A percentile compares a stretch with the other conserved stretches of the same genome.
These are phyloP conservation scores for Globisporangium solare DNA, from an alignment of 352 stramenopile genomes.

Conservation along the genomic window DNA sequence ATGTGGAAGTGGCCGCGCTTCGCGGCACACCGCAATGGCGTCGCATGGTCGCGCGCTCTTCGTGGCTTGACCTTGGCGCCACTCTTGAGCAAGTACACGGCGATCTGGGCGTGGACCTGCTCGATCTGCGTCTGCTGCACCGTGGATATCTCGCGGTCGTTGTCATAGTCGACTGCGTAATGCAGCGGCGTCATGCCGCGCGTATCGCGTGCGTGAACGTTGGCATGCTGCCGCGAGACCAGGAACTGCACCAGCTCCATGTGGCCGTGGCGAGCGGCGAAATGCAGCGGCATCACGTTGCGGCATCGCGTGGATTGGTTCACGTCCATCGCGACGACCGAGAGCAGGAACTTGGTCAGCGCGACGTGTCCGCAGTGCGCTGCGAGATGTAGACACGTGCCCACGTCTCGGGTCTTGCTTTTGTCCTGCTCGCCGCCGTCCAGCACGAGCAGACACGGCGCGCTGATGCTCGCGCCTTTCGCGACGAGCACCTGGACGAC, in stretches of 20 bases:
- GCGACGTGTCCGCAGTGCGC: constrained; percentile 20
- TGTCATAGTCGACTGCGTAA: constrained; percentile 25
- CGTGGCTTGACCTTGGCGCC: constrained; percentile 20
- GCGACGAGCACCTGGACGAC: constrained; percentile 30
- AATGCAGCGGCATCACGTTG: constrained; percentile 16
- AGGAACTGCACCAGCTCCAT: constrained; percentile 21
- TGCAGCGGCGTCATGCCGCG: constrained; percentile 40
- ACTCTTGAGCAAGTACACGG: constrained; percentile 16
- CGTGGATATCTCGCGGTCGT: constrained; percentile 14
- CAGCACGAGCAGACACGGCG: constrained; percentile 3
- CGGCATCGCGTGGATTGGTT: constrained; percentile 9
- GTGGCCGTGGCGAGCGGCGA: constrained; percentile 17
- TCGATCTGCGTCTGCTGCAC: constrained; percentile 15
- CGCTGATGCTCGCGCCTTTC: constrained; percentile 20
- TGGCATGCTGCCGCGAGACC: constrained; percentile 15
- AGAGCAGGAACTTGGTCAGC: constrained; percentile 22
- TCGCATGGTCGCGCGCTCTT: constrained; percentile 16
- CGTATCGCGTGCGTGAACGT: constrained; percentile 19
- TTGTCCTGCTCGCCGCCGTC: too few species aligned
- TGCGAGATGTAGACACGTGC: constrained; percentile 32
- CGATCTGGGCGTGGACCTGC: constrained; percentile 20
- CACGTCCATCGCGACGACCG: constrained; percentile 17
- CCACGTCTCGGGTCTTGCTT: constrained; percentile 3
- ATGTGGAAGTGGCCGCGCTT: constrained; percentile 26
- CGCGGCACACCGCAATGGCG: constrained; percentile 27